Conservation (phyloP, 1,284 basidiomycete genomes). For the Cutaneotrichosporon mucoides region DNA sequence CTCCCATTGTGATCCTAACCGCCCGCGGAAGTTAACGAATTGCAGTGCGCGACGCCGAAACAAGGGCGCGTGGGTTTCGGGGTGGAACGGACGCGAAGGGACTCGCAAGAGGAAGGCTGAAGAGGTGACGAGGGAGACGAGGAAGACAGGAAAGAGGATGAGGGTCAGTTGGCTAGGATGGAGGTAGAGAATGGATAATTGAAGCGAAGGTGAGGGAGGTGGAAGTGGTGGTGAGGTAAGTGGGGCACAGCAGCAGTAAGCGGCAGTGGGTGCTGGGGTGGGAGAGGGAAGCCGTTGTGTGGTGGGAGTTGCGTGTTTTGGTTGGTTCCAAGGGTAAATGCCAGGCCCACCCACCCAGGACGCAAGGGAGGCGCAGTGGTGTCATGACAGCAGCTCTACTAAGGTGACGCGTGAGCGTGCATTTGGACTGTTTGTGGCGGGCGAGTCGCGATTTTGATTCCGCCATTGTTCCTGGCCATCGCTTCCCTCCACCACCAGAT, state of each 20-base stretch:
- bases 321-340: not conserved
- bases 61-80: not conserved
- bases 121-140: too few relatives aligned
- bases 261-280: not conserved
- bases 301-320: not conserved
- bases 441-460: not conserved
- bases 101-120: too few relatives aligned
- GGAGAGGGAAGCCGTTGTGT: not conserved
- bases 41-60: not conserved
- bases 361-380: not conserved
- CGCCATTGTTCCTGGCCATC: not conserved
- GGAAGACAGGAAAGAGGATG: too few relatives aligned
- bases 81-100: not conserved
- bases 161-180: too few relatives aligned
- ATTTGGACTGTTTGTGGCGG: not conserved
- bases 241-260: not conserved
- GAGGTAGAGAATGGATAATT: too few relatives aligned
- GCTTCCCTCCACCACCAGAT: not conserved
- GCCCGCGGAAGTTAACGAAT: not conserved
- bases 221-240: not conserved
- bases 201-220: too few relatives aligned
- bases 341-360: not conserved
- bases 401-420: not conserved
- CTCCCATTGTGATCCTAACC: conserved; percentile 33
- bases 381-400: not conserved